A percentile compares a stretch with the other conserved stretches of the same genome.
Conservation (phyloP, 2,329 filamentous ascomycete genomes). For the Pseudonectria foliicola region DNA sequence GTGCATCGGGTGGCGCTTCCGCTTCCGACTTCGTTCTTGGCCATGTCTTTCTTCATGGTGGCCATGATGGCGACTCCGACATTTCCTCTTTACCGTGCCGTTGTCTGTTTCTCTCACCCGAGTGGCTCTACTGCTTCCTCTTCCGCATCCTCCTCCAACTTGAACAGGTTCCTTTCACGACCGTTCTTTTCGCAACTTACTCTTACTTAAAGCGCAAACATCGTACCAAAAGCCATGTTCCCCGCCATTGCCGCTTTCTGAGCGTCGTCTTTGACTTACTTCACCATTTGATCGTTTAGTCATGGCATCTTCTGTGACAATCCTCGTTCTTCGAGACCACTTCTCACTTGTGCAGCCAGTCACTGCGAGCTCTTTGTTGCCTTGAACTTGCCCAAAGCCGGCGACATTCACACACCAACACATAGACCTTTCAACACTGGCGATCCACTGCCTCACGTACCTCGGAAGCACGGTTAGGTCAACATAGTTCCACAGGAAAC, state of each 20-base stretch:
- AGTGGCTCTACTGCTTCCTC: no score
- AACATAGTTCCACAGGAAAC: no score
- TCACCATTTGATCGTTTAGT: conserved; percentile 30
- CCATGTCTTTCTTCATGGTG: background rate
- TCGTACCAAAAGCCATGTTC: conserved; percentile 16
- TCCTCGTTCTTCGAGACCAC: conserved; percentile 24
- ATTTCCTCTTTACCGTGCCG: background rate
- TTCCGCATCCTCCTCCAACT: background rate
- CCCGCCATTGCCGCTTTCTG: conserved; percentile 41
- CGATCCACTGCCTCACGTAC: no score
- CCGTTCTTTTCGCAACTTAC: conserved; percentile 3
- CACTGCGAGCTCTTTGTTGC: background rate
- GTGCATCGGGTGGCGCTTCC: background rate
- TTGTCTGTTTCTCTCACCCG: no score
- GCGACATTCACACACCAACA: background rate
- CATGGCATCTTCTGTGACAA: conserved; percentile 49
- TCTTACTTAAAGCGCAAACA: conserved; percentile 9
- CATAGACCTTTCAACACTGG: no score
- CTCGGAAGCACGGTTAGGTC: no score
- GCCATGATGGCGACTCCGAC: background rate
- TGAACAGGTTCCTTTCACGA: background rate
- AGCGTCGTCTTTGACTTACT: conserved; percentile 41
- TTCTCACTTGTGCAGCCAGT: background rate
- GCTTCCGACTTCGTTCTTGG: background rate
- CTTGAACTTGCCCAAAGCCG: background rate